phyloP scores from a whole-genome alignment of 176 grass and related monocot species.

The Otatea glauca region DNA sequence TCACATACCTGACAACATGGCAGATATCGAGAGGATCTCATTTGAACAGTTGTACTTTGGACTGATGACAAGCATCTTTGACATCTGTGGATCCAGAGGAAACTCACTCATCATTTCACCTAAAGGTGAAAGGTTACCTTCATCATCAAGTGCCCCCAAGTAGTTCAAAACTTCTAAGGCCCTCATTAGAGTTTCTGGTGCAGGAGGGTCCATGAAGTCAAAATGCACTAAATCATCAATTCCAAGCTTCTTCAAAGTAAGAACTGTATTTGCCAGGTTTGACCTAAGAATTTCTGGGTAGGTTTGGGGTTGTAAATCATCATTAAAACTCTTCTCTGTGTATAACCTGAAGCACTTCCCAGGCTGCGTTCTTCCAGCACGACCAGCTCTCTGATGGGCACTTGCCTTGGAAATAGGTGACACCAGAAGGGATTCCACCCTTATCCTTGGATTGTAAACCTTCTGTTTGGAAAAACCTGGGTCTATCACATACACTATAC shows the following conservation, averaged over 20 bases:
- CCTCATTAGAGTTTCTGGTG: slow-evolving; percentile 91
- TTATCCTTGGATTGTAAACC: slow-evolving; percentile 91
- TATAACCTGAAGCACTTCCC: slow-evolving; percentile 98
- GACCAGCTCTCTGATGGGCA: slow-evolving; percentile 90
- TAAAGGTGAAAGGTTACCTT: slow-evolving; percentile 81
- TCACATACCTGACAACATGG: slow-evolving; percentile 91
- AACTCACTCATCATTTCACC: slow-evolving; percentile 98
- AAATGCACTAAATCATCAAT: slow-evolving; percentile 99
- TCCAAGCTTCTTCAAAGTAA: slow-evolving; percentile 95
- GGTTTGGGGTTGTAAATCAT: slow-evolving; percentile 89
- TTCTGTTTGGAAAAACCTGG: slow-evolving; percentile 97
- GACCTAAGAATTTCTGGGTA: slow-evolving; percentile 98
- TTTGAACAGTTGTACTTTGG: slow-evolving; percentile 96
- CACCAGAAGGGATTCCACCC: slow-evolving; percentile 87
- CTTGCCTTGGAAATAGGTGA: slow-evolving; percentile 99
- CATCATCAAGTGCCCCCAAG: slow-evolving; percentile 82
- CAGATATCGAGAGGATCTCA: slow-evolving; percentile 94
- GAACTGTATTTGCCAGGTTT: slow-evolving; percentile 91
- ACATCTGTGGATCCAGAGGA: slow-evolving; percentile 93
- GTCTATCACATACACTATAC: slow-evolving; percentile 97
- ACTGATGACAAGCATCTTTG: slow-evolving; percentile 96
- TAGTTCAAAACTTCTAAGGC: slow-evolving; percentile 96
- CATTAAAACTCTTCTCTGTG: slow-evolving; percentile 93
- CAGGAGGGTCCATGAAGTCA: slow-evolving; percentile 99
- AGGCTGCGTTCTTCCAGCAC: slow-evolving; percentile 92